Conservation (phyloP, 2,329 filamentous ascomycete genomes). For the Lasiodiplodia hormozganensis region DNA sequence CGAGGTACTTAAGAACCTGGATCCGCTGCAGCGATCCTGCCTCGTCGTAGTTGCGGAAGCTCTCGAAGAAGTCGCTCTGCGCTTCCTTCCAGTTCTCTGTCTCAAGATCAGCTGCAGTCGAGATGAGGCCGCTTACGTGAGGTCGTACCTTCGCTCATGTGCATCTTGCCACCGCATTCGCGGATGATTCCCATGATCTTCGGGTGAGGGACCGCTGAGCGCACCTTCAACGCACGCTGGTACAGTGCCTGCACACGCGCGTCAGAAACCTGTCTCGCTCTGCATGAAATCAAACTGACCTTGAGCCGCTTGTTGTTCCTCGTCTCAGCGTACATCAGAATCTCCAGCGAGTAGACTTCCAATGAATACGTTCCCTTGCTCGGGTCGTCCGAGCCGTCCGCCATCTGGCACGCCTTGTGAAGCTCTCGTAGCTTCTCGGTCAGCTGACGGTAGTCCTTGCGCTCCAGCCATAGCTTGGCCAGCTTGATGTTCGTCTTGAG, state of each 20-base stretch:
- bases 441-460: slow-evolving; percentile 83
- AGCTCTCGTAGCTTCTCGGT: slow-evolving; percentile 86
- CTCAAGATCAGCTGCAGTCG: slow-evolving; percentile 33
- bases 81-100: slow-evolving; percentile 96
- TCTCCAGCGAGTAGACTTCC: slow-evolving; percentile 95
- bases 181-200: slow-evolving; percentile 99
- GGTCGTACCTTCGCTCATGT: slow-evolving; percentile 82
- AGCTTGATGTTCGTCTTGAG: slow-evolving; percentile 98
- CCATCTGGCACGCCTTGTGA: slow-evolving; percentile 84
- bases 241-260: slow-evolving; percentile 69
- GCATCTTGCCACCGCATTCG: slow-evolving; percentile 99
- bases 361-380: slow-evolving; percentile 96
- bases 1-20: slow-evolving; percentile 95
- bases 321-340: slow-evolving; percentile 97
- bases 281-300: slow-evolving; percentile 45
- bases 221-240: slow-evolving; percentile 86
- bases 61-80: slow-evolving; percentile 97
- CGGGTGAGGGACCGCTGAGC: slow-evolving; percentile 96
- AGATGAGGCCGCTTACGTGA: slow-evolving; percentile 32
- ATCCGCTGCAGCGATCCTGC: slow-evolving; percentile 95
- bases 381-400: slow-evolving; percentile 87
- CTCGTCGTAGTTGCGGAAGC: slow-evolving; percentile 98
- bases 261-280: slow-evolving; percentile 17
- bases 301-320: slow-evolving; percentile 98
- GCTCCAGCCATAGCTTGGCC: slow-evolving; percentile 86